Evolutionary conservation across 495 filamentous ascomycete genomes (phyloP).

Genomic region (Aspergillus panamensis): DNA sequence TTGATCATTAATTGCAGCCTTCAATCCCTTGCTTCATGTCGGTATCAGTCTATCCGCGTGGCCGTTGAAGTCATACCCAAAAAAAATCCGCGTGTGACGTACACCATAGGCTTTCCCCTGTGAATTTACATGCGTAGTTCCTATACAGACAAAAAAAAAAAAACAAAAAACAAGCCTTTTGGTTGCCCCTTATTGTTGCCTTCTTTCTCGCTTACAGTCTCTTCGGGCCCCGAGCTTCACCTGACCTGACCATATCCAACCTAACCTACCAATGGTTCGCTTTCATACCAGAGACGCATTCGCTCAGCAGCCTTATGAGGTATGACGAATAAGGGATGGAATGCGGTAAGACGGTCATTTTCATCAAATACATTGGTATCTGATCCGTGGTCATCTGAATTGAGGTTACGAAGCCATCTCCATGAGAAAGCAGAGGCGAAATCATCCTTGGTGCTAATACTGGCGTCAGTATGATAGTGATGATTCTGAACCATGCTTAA

Average conservation of each 20-base stretch:
- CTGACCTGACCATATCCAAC: neutral
- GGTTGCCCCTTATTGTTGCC: neutral
- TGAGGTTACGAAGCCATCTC: constrained; percentile 50
- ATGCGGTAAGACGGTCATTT: constrained; percentile 45
- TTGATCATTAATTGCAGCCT: neutral
- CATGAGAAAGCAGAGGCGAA: constrained; percentile 63
- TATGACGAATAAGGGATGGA: constrained; percentile 85
- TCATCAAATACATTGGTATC: constrained; percentile 44
- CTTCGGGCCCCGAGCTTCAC: neutral
- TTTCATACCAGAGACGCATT: constrained; percentile 61
- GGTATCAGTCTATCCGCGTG: constrained; percentile 1
- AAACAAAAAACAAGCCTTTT: neutral
- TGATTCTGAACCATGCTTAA: constrained; percentile 76
- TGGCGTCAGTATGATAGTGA: constrained; percentile 57
- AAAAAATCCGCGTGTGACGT: neutral
- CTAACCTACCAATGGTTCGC: constrained; percentile 23
- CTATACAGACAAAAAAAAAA: constrained; percentile 4
- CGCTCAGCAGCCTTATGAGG: constrained; percentile 64
- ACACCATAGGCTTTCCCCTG: neutral
- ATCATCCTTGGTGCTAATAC: constrained; percentile 28
- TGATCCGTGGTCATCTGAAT: constrained; percentile 43
- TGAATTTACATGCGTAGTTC: neutral
- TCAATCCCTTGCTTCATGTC: constrained; percentile 6
- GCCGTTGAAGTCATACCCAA: constrained; percentile 10
- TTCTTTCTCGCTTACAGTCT: neutral